Conservation (phyloP, 495 filamentous ascomycete genomes). For the Lindgomyces ingoldianus region DNA sequence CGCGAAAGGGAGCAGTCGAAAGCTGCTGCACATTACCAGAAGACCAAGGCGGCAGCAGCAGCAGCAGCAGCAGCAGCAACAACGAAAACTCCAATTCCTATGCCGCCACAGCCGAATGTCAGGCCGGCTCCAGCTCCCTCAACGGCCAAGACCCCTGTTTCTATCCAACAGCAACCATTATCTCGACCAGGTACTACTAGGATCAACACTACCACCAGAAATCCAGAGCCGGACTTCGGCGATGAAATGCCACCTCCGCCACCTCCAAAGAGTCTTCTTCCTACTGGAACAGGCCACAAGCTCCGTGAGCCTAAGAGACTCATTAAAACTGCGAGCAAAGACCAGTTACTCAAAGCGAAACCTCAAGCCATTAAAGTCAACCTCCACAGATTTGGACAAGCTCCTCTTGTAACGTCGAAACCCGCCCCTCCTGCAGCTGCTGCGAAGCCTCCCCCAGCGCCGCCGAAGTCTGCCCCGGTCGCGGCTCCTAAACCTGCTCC, state of each 20-base stretch:
- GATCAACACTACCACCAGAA: conserved; percentile 14
- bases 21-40: conserved; percentile 40
- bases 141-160: conserved; percentile 16
- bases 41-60: conserved; percentile 38
- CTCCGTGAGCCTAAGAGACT: conserved; percentile 62
- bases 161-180: conserved; percentile 6
- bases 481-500: conserved; percentile 4
- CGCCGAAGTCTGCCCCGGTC: not conserved
- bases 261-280: conserved; percentile 56
- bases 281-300: conserved; percentile 52
- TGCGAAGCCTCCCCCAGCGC: not conserved
- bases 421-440: conserved; percentile 5
- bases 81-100: conserved; percentile 37
- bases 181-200: conserved; percentile 21
- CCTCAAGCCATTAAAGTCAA: conserved; percentile 79
- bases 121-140: conserved; percentile 39
- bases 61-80: conserved; percentile 24
- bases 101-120: conserved; percentile 43
- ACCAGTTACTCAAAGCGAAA: conserved; percentile 63
- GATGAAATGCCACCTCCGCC: conserved; percentile 58
- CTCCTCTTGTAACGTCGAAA: conserved; percentile 16
- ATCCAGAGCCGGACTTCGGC: conserved; percentile 50
- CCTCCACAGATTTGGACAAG: conserved; percentile 48
- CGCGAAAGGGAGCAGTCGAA: conserved; percentile 60
- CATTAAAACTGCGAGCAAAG: conserved; percentile 66